Conservation (phyloP, 2,329 filamentous ascomycete genomes). For the Coleophoma eucalyptorum region DNA sequence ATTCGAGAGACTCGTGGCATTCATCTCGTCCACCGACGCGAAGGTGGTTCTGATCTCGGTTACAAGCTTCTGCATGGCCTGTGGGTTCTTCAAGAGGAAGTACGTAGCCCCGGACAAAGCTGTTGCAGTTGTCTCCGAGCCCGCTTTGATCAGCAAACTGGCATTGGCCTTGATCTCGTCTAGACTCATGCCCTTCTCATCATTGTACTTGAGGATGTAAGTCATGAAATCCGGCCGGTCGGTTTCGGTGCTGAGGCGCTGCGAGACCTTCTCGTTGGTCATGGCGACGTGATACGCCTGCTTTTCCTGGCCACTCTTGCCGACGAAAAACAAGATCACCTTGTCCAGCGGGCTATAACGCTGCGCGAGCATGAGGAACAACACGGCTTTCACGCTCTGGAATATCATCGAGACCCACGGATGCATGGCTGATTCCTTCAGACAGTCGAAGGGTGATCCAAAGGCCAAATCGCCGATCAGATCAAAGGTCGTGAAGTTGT, state of each 20-base stretch:
- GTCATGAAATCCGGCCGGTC: constrained; percentile 6
- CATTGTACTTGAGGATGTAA: constrained; percentile 7
- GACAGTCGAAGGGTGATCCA: constrained; percentile 26
- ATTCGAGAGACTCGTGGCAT: constrained; percentile 1
- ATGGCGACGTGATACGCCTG: background rate
- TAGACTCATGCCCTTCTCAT: constrained; percentile 4
- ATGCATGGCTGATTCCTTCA: constrained; percentile 22
- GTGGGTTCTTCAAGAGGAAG: constrained; percentile 34
- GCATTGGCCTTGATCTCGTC: constrained; percentile 2
- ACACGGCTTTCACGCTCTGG: constrained; percentile 15
- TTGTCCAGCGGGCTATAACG: background rate
- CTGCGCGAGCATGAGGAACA: background rate
- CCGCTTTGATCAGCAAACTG: constrained; percentile 32
- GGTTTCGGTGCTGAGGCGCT: background rate
- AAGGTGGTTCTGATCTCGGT: constrained; percentile 37
- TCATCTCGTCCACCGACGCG: constrained; percentile 13
- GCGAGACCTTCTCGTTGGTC: constrained; percentile 1
- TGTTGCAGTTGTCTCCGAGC: constrained; percentile 48
- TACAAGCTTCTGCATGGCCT: constrained; percentile 31
- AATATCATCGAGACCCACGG: constrained; percentile 23
- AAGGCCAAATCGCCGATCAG: constrained; percentile 31
- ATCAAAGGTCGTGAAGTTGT: constrained; percentile 33
- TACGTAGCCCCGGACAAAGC: constrained; percentile 36
- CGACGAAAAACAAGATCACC: constrained; percentile 1
- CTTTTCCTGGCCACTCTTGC: background rate